Percentiles rank a stretch among this genome's conserved stretches.
Evolutionary conservation across 495 filamentous ascomycete genomes (phyloP).

Genomic region (Podospora appendiculata): DNA sequence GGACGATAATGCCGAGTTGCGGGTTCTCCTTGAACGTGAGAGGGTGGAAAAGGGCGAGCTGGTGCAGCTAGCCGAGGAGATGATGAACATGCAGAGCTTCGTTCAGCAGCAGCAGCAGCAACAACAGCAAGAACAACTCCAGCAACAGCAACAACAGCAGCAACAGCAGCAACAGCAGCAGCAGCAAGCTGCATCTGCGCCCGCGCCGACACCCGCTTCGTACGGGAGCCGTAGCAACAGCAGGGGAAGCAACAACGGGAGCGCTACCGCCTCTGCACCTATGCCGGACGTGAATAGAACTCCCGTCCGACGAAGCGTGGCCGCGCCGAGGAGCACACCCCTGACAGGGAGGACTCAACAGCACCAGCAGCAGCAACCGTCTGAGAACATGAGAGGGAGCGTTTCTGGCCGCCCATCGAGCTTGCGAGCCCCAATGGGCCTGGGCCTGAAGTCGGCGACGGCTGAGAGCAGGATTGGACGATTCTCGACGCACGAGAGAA

Average conservation of each 20-base stretch:
- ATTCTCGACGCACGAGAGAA: slow-evolving; percentile 28
- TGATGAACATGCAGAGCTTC: slow-evolving; percentile 53
- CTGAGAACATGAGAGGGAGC: slow-evolving; percentile 6
- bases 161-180: background rate
- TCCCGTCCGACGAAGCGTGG: background rate
- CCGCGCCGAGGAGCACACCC: background rate
- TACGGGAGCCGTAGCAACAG: background rate
- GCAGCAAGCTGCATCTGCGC: background rate
- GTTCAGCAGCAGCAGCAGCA: slow-evolving; percentile 5
- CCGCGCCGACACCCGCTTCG: too few relatives aligned
- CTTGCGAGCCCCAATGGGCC: slow-evolving; percentile 29
- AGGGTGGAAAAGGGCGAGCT: slow-evolving; percentile 89
- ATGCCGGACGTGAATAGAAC: background rate
- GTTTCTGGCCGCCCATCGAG: slow-evolving; percentile 26
- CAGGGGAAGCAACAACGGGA: background rate
- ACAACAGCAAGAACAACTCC: slow-evolving; percentile 5
- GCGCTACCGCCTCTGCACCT: background rate
- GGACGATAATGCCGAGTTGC: slow-evolving; percentile 55
- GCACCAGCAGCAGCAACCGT: background rate
- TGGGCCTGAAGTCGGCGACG: slow-evolving; percentile 4
- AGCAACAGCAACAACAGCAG: background rate
- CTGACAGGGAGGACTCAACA: background rate
- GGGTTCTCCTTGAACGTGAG: slow-evolving; percentile 63
- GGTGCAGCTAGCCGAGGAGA: slow-evolving; percentile 85
- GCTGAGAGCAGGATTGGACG: slow-evolving; percentile 37